Evolutionary conservation across 1,284 basidiomycete genomes (phyloP).

Genomic region (Acaromyces ingoldii): DNA sequence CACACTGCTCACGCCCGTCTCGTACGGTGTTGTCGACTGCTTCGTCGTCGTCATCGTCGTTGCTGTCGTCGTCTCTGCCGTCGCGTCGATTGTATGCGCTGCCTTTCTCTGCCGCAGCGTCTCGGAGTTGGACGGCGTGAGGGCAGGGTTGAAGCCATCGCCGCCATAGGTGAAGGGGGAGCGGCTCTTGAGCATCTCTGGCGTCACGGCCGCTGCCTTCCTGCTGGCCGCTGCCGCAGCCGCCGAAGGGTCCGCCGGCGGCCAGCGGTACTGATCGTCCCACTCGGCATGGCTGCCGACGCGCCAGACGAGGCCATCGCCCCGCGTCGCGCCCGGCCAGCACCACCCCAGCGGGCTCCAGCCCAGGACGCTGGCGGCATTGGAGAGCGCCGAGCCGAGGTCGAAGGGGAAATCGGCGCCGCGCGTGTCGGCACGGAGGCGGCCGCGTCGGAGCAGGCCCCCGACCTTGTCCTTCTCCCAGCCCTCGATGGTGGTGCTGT

Average conservation of each 20-base stretch:
- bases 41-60: constrained; percentile 5
- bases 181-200: background rate
- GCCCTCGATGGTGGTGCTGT: constrained; percentile 91
- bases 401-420: constrained; percentile 88
- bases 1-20: background rate
- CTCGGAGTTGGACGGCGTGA: constrained; percentile 7
- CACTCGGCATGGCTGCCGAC: constrained; percentile 73
- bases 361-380: constrained; percentile 74
- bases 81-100: background rate
- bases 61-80: background rate
- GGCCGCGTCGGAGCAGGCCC: constrained; percentile 66
- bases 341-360: constrained; percentile 72
- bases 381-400: constrained; percentile 63
- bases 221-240: constrained; percentile 6
- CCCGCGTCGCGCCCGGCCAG: constrained; percentile 61
- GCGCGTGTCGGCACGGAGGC: background rate
- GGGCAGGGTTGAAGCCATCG: constrained; percentile 51
- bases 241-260: constrained; percentile 4
- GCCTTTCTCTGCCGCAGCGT: background rate
- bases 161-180: constrained; percentile 79
- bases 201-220: constrained; percentile 4
- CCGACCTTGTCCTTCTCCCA: constrained; percentile 96
- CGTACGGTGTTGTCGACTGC: background rate
- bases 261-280: constrained; percentile 46
- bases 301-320: constrained; percentile 72